phyloP scores from a whole-genome alignment of 140 eudicot species.

The Oenanthe javanica region DNA sequence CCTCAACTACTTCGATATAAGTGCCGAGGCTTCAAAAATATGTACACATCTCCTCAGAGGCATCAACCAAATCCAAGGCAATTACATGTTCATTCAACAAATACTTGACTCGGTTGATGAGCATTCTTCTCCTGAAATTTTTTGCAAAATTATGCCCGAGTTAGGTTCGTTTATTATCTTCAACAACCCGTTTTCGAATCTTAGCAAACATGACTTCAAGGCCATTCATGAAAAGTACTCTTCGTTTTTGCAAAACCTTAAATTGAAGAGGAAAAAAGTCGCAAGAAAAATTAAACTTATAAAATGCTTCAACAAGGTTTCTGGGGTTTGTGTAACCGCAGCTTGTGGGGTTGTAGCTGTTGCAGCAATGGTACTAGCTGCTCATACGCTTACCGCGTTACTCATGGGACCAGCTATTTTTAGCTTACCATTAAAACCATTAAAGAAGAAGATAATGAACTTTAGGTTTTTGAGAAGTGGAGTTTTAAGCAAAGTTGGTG shows the following conservation, averaged over 20 bases:
- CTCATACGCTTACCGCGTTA: conserved; percentile 42
- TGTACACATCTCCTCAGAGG: conserved; percentile 38
- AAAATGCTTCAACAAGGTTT: conserved; percentile 42
- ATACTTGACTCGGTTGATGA: conserved; percentile 17
- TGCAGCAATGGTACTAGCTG: conserved; percentile 37
- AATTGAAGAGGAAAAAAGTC: conserved; percentile 30
- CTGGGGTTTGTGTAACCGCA: conserved; percentile 36
- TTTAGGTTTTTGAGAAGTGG: conserved; percentile 24
- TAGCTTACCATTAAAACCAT: conserved; percentile 33
- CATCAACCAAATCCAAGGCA: conserved; percentile 32
- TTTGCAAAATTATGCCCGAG: conserved; percentile 6
- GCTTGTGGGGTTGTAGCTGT: conserved; percentile 35
- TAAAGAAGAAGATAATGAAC: conserved; percentile 32
- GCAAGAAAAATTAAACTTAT: conserved; percentile 30
- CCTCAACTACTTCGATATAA: conserved; percentile 37
- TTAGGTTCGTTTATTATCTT: conserved; percentile 13
- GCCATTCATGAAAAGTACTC: conserved; percentile 32
- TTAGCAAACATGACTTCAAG: conserved; percentile 30
- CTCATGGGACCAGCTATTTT: conserved; percentile 40
- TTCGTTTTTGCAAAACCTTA: conserved; percentile 29
- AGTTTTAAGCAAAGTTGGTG: conserved; percentile 29
- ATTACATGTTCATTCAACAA: conserved; percentile 21
- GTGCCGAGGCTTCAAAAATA: conserved; percentile 51
- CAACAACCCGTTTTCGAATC: conserved; percentile 24
- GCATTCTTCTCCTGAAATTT: conserved; percentile 2